Evolutionary conservation across 495 filamentous ascomycete genomes (phyloP).

Genomic region (Trichoderma gamsii): DNA sequence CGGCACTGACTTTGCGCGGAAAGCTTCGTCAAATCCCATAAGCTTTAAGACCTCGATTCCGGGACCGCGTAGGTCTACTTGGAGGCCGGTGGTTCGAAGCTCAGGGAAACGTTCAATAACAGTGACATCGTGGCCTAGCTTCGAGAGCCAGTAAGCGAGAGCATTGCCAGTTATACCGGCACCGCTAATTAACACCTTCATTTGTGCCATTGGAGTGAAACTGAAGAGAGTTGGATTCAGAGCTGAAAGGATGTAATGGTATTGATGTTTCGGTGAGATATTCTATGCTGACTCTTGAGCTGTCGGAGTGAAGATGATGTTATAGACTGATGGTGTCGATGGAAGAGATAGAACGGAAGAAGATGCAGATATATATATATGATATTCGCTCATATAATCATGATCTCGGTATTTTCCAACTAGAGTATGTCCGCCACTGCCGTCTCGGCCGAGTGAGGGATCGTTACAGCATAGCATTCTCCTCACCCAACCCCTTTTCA

Average conservation of each 20-base stretch:
- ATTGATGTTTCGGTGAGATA: too few relatives aligned
- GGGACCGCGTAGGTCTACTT: conserved; percentile 43
- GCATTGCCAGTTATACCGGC: conserved; percentile 38
- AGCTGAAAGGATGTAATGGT: not conserved
- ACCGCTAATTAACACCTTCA: conserved; percentile 45
- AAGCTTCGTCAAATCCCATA: conserved; percentile 44
- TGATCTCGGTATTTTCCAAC: not conserved
- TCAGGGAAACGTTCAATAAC: conserved; percentile 44
- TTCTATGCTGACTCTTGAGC: too few relatives aligned
- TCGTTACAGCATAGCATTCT: too few relatives aligned
- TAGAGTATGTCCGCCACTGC: conserved; percentile 19
- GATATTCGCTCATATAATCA: not conserved
- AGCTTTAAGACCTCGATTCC: conserved; percentile 45
- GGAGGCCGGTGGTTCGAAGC: conserved; percentile 44
- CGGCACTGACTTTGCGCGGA: conserved; percentile 32
- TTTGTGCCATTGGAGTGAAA: conserved; percentile 18
- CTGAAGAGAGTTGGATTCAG: not conserved
- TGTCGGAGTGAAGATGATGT: too few relatives aligned
- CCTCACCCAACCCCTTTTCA: not conserved
- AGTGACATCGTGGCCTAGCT: conserved; percentile 45
- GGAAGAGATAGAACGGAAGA: not conserved
- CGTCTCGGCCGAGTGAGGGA: conserved; percentile 25
- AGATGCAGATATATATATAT: not conserved
- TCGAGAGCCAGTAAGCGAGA: conserved; percentile 48
- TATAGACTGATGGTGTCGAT: not conserved